Evolutionary conservation across 352 stramenopile genomes (phyloP).

Genomic region (Phytophthora idaei): DNA sequence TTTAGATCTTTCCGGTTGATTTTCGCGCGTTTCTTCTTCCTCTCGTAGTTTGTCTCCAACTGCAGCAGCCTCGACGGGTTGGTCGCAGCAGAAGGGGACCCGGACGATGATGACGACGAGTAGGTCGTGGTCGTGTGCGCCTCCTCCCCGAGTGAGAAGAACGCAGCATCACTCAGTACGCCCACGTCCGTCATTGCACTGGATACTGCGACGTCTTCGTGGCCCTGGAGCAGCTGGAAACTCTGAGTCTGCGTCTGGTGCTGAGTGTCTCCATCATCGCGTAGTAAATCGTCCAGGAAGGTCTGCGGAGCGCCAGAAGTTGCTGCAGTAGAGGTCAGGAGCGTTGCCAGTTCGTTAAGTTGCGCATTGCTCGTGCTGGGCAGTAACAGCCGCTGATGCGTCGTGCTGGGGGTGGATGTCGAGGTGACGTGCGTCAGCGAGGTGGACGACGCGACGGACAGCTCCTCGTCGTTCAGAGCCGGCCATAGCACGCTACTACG

Average conservation of each 20-base stretch:
- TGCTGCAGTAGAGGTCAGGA: constrained; percentile 25
- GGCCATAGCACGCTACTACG: constrained; percentile 21
- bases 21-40: constrained; percentile 76
- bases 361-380: constrained; percentile 14
- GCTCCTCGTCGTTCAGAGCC: constrained; percentile 20
- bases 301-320: constrained; percentile 18
- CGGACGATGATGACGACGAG: constrained; percentile 18
- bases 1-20: constrained; percentile 75
- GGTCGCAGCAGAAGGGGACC: constrained; percentile 9
- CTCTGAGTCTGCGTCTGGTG: constrained; percentile 10
- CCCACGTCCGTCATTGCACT: constrained; percentile 17
- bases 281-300: constrained; percentile 57
- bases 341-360: constrained; percentile 40
- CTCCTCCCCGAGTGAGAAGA: constrained; percentile 27
- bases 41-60: constrained; percentile 71
- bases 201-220: constrained; percentile 16
- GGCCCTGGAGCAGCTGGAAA: constrained; percentile 18
- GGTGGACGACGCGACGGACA: neutral
- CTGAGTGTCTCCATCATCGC: constrained; percentile 29
- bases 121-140: constrained; percentile 8
- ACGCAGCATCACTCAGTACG: constrained; percentile 21
- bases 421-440: neutral
- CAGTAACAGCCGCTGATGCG: constrained; percentile 9
- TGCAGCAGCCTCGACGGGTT: constrained; percentile 44
- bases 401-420: constrained; percentile 5